Evolutionary conservation across 345 rosid genomes (phyloP).

Genomic region (Brassica cretica): DNA sequence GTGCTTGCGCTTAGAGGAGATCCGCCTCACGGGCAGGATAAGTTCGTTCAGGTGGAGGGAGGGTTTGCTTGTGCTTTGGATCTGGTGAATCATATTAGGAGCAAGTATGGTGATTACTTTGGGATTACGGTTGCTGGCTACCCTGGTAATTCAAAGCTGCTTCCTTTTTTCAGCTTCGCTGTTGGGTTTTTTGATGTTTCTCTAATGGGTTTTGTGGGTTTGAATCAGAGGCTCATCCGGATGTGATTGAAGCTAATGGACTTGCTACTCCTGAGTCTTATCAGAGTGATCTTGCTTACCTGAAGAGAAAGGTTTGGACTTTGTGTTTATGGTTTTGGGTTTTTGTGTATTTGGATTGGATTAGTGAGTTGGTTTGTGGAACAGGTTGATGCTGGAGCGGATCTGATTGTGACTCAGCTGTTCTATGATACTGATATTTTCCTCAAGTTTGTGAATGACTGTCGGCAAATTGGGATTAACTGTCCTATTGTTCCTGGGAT

Average conservation of each 20-base stretch:
- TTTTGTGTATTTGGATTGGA: not conserved
- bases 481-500: slow-evolving; percentile 97
- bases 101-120: slow-evolving; percentile 79
- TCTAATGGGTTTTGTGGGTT: not conserved
- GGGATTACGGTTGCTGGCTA: slow-evolving; percentile 99
- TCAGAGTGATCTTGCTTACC: slow-evolving; percentile 78
- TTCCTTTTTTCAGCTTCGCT: not conserved
- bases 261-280: slow-evolving; percentile 70
- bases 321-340: not conserved
- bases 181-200: slow-evolving; percentile 5
- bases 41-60: slow-evolving; percentile 88
- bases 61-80: slow-evolving; percentile 97
- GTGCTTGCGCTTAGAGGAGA: slow-evolving; percentile 99
- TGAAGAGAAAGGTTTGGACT: slow-evolving; percentile 71
- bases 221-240: slow-evolving; percentile 86
- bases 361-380: slow-evolving; percentile 6
- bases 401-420: slow-evolving; percentile 77
- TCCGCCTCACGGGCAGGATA: slow-evolving; percentile 98
- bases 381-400: slow-evolving; percentile 97
- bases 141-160: slow-evolving; percentile 58
- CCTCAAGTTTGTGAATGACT: slow-evolving; percentile 91
- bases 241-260: slow-evolving; percentile 70
- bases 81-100: slow-evolving; percentile 79
- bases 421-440: slow-evolving; percentile 90
- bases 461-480: slow-evolving; percentile 82